Evolutionary conservation across 1,284 basidiomycete species (phyloP).

Genomic region (Leucocoprinus gongylophorus): DNA sequence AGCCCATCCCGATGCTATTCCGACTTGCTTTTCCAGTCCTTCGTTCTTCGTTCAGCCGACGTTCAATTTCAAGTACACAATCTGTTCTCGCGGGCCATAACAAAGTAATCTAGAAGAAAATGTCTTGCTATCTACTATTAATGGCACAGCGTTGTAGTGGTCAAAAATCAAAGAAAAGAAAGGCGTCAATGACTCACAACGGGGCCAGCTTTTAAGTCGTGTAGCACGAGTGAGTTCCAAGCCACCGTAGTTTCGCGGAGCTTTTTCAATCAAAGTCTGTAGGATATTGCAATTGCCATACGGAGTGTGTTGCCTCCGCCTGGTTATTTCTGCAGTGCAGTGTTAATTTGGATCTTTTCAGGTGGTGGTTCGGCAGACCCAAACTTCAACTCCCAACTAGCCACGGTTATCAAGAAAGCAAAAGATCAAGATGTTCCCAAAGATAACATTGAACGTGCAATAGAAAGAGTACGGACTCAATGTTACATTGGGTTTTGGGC

Average conservation of each 20-base stretch:
- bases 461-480: slow-evolving; percentile 49
- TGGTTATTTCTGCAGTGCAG: background rate
- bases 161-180: slow-evolving; percentile 85
- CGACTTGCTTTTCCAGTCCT: slow-evolving; percentile 2
- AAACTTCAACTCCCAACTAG: slow-evolving; percentile 55
- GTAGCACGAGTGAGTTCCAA: slow-evolving; percentile 46
- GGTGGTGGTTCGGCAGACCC: slow-evolving; percentile 66
- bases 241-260: background rate
- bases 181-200: slow-evolving; percentile 63
- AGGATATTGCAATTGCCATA: slow-evolving; percentile 70
- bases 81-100: slow-evolving; percentile 52
- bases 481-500: background rate
- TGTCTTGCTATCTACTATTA: too few species aligned
- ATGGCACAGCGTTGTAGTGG: slow-evolving; percentile 46
- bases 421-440: slow-evolving; percentile 68
- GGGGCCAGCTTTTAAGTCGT: slow-evolving; percentile 53
- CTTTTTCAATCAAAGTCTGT: background rate
- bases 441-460: slow-evolving; percentile 67
- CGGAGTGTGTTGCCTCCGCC: slow-evolving; percentile 41
- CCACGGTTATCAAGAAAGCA: slow-evolving; percentile 53
- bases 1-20: slow-evolving; percentile 10
- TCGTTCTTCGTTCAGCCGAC: slow-evolving; percentile 14
- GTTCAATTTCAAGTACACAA: slow-evolving; percentile 34
- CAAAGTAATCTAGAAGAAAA: slow-evolving; percentile 38
- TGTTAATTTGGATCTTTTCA: slow-evolving; percentile 8